phyloP scores from a whole-genome alignment of 2,329 filamentous ascomycete genomes.

The Colletotrichum truncatum region DNA sequence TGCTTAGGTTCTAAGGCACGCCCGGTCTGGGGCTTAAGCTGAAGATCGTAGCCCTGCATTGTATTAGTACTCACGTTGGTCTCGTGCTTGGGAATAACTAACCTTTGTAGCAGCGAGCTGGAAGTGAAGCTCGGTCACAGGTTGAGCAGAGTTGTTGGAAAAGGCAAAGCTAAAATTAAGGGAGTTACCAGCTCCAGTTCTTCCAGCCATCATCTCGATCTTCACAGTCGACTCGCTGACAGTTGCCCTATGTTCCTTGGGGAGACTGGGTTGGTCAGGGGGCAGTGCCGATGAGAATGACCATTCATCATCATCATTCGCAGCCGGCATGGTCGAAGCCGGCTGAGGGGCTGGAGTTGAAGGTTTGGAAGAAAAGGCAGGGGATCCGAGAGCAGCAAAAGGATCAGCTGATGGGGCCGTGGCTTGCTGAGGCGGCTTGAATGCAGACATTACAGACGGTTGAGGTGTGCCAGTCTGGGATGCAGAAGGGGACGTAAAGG shows the following conservation, averaged over 20 bases:
- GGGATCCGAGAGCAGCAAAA: constrained; percentile 54
- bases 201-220: constrained; percentile 77
- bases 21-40: constrained; percentile 86
- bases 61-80: constrained; percentile 27
- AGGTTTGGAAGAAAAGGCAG: constrained; percentile 49
- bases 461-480: constrained; percentile 65
- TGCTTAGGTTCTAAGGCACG: constrained; percentile 79
- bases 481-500: constrained; percentile 60
- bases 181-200: constrained; percentile 62
- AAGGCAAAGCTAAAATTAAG: constrained; percentile 82
- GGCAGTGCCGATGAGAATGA: constrained; percentile 90
- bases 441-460: constrained; percentile 54
- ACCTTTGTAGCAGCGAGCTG: constrained; percentile 95
- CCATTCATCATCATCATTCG: constrained; percentile 88
- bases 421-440: constrained; percentile 52
- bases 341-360: constrained; percentile 42
- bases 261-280: constrained; percentile 58
- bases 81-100: constrained; percentile 33
- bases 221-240: constrained; percentile 77
- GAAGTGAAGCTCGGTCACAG: constrained; percentile 84
- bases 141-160: constrained; percentile 79
- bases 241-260: constrained; percentile 69
- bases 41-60: constrained; percentile 77
- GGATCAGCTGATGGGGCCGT: constrained; percentile 50
- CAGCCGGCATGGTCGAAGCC: constrained; percentile 38